Evolutionary conservation across 768 basidiomycete species (phyloP).

Genomic region (Pisolithus microcarpus): DNA sequence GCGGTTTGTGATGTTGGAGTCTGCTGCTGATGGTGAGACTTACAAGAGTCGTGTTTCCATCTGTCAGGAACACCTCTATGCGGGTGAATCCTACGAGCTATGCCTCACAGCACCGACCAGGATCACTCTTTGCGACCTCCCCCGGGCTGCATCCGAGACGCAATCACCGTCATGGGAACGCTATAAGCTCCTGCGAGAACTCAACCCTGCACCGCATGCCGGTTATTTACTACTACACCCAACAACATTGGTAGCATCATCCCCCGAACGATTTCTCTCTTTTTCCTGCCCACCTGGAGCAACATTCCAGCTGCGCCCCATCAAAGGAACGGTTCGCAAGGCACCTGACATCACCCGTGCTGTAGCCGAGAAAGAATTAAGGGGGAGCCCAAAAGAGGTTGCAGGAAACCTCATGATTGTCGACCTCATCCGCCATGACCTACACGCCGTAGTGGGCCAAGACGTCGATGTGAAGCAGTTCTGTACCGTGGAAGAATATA

Average conservation of each 20-base stretch:
- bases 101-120: slow-evolving; percentile 77
- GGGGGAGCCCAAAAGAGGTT: slow-evolving; percentile 45
- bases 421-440: too few relatives aligned
- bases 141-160: slow-evolving; percentile 7
- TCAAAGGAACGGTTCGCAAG: slow-evolving; percentile 87
- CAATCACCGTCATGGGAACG: slow-evolving; percentile 55
- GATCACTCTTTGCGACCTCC: slow-evolving; percentile 40
- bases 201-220: slow-evolving; percentile 87
- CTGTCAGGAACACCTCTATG: slow-evolving; percentile 61
- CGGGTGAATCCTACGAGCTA: slow-evolving; percentile 90
- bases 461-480: slow-evolving; percentile 37
- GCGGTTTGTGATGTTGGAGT: slow-evolving; percentile 71
- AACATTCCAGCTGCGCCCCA: slow-evolving; percentile 80
- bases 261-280: slow-evolving; percentile 88
- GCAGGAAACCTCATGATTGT: too few relatives aligned
- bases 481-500: too few relatives aligned
- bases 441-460: too few relatives aligned
- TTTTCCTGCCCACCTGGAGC: slow-evolving; percentile 58
- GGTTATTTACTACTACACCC: slow-evolving; percentile 74
- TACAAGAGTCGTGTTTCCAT: slow-evolving; percentile 66
- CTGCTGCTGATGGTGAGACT: slow-evolving; percentile 51
- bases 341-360: slow-evolving; percentile 54
- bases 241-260: slow-evolving; percentile 74
- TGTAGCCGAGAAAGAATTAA: slow-evolving; percentile 55
- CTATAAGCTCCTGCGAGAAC: slow-evolving; percentile 61